Evolutionary conservation across 83 land plant species (phyloP), one percentile per base, ranked within the genome.

Genomic region (Diphasiastrum complanatum): DNA sequence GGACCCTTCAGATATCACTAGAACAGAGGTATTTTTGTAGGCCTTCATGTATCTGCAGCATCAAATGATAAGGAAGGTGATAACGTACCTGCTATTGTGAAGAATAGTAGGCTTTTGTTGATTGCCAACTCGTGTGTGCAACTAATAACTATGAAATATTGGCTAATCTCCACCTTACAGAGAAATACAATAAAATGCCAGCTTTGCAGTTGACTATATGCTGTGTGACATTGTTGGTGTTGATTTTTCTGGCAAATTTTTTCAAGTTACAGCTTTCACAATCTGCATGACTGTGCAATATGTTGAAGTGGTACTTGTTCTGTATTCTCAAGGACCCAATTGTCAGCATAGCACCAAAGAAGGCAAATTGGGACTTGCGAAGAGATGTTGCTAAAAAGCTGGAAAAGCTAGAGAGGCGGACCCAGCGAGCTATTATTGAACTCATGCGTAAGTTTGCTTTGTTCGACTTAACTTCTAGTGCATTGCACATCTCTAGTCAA

Each of bases 261-360:
- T n/a, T n/a, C n/a, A n/a, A n/a, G n/a, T n/a, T n/a, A n/a, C n/a
- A n/a, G n/a, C n/a, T n/a, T n/a, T n/a, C n/a, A n/a, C n/a, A n/a
- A n/a, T n/a, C n/a, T n/a, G n/a, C n/a, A n/a, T 57, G 14, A n/a
- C 12, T 19, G 25, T 57, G 25, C 48, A 35, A 16, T 57, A 32
- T 4, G 19, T 18, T 34, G 37, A 29, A 16, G 34, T 38, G 60
- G 37, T 35, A 18, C 60, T 35, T 40, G 22, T 43, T 16, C 28
- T 2, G 25, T 55, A 2, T 47, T 46, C 11, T 45, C 14, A 78
- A 90, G 99, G 97, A 89, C 45, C 97, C 97, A 25, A 82, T 90
- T 63, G 68, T 95, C 12, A 90, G 82, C 64, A 86, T 95, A 45
- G 99, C 99, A 29, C 99, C 99, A n/a, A 95, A 95, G 78, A 95